Evolutionary conservation across 1,139 yeast genomes (phyloP).

Genomic region (Scheffersomyces cryptocercus): DNA sequence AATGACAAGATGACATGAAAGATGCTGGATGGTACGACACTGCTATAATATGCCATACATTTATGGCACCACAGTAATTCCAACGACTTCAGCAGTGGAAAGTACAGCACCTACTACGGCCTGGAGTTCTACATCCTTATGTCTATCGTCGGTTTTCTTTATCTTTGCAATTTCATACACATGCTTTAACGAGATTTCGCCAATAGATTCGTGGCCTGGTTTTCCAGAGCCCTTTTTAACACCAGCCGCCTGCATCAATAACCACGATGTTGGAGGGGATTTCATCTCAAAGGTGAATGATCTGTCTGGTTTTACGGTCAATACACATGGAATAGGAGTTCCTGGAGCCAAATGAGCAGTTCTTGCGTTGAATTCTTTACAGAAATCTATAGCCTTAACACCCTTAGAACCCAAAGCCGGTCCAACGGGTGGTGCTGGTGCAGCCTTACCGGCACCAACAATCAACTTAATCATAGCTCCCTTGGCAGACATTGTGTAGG

Average conservation of each 20-base stretch:
- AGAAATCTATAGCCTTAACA: slow-evolving; percentile 96
- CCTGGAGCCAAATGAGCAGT: slow-evolving; percentile 87
- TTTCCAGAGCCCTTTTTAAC: slow-evolving; percentile 74
- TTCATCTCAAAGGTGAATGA: slow-evolving; percentile 83
- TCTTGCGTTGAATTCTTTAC: slow-evolving; percentile 97
- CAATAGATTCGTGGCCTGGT: slow-evolving; percentile 55
- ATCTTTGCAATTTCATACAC: slow-evolving; percentile 93
- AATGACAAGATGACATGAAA: too few relatives aligned
- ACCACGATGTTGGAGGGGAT: slow-evolving; percentile 90
- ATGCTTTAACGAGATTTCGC: slow-evolving; percentile 81
- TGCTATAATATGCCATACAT: slow-evolving; percentile 10
- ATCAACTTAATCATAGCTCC: slow-evolving; percentile 75
- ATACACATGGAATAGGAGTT: slow-evolving; percentile 82
- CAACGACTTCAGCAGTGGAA: slow-evolving; percentile 86
- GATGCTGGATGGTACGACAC: too few relatives aligned
- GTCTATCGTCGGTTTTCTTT: slow-evolving; percentile 83
- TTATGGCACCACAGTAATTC: slow-evolving; percentile 76
- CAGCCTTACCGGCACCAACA: slow-evolving; percentile 98
- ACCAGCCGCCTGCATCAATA: slow-evolving; percentile 81
- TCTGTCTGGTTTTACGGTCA: slow-evolving; percentile 91
- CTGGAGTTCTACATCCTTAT: slow-evolving; percentile 67
- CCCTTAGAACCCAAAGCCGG: slow-evolving; percentile 99
- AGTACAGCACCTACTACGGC: slow-evolving; percentile 80
- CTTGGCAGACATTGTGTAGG: slow-evolving; percentile 28
- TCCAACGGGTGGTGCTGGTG: slow-evolving; percentile 99